Conservation (phyloP, 2,329 filamentous ascomycete genomes). For the Elsinoe batatas region DNA sequence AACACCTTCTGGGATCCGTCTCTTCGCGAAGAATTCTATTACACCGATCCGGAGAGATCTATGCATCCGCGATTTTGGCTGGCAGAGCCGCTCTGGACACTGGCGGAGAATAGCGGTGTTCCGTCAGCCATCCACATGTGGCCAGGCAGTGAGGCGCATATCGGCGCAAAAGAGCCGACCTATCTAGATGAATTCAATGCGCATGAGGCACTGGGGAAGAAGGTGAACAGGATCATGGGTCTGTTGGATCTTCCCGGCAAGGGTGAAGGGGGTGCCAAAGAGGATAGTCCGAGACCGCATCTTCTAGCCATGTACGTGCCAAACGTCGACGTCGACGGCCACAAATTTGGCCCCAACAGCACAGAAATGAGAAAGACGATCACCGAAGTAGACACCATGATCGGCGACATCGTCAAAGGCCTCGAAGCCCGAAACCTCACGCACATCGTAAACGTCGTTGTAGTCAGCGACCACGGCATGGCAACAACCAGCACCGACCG, state of each 20-base stretch:
- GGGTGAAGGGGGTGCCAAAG: slow-evolving; percentile 40
- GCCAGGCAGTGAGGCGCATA: slow-evolving; percentile 88
- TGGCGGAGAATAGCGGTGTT: slow-evolving; percentile 73
- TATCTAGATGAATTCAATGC: slow-evolving; percentile 80
- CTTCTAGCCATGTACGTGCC: slow-evolving; percentile 92
- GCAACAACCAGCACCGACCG: slow-evolving; percentile 76
- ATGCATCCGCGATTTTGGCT: slow-evolving; percentile 89
- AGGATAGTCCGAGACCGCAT: slow-evolving; percentile 59
- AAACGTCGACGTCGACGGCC: slow-evolving; percentile 78
- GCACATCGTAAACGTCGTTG: slow-evolving; percentile 78
- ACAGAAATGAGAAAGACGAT: slow-evolving; percentile 81
- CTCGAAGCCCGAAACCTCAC: slow-evolving; percentile 76
- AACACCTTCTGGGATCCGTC: slow-evolving; percentile 90
- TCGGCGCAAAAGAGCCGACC: slow-evolving; percentile 62
- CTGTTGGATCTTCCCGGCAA: slow-evolving; percentile 73
- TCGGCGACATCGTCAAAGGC: slow-evolving; percentile 64
- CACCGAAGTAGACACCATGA: slow-evolving; percentile 67
- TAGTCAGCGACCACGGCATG: slow-evolving; percentile 99
- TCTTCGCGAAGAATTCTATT: slow-evolving; percentile 71
- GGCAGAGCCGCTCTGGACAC: slow-evolving; percentile 88
- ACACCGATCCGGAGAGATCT: slow-evolving; percentile 65
- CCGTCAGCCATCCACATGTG: slow-evolving; percentile 91
- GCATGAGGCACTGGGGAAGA: slow-evolving; percentile 61
- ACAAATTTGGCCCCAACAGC: slow-evolving; percentile 85
- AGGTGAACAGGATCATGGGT: slow-evolving; percentile 70